phyloP scores from a whole-genome alignment of 768 basidiomycete species.

The Infundibulicybe gibba region DNA sequence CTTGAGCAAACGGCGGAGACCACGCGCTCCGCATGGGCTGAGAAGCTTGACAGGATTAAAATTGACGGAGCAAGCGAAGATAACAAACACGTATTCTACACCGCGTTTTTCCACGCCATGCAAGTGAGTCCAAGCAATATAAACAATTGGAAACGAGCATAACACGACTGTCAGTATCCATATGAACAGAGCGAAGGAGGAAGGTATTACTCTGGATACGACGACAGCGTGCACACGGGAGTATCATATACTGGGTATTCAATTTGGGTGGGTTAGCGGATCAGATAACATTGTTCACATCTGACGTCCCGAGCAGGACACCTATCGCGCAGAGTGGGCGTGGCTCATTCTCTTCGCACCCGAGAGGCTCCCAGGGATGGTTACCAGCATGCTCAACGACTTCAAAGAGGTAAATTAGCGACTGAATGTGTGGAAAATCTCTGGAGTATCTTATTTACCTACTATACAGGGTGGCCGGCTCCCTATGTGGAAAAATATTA shows the following conservation, averaged over 20 bases:
- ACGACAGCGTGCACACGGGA: constrained; percentile 15
- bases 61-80: constrained; percentile 28
- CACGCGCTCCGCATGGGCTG: constrained; percentile 41
- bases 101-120: constrained; percentile 26
- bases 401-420: constrained; percentile 50
- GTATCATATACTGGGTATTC: constrained; percentile 76
- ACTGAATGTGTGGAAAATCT: not conserved
- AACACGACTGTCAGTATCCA: constrained; percentile 40
- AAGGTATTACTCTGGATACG: constrained; percentile 59
- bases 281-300: not conserved
- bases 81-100: constrained; percentile 40
- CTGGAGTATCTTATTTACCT: constrained; percentile 7
- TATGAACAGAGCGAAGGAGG: constrained; percentile 58
- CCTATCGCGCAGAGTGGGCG: constrained; percentile 75
- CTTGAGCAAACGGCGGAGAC: constrained; percentile 40
- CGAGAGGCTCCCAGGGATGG: constrained; percentile 72
- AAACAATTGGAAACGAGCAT: not conserved
- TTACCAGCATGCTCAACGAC: constrained; percentile 81
- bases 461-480: constrained; percentile 67
- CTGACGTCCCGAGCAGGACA: constrained; percentile 45
- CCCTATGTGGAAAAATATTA: constrained; percentile 89
- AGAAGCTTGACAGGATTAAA: constrained; percentile 43
- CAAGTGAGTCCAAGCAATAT: constrained; percentile 14
- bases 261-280: constrained; percentile 54
- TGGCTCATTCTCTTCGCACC: constrained; percentile 77